These are phyloP conservation scores for Penicillium antarcticum DNA, from an alignment of 495 filamentous ascomycete genomes.

Conservation along the genomic window DNA sequence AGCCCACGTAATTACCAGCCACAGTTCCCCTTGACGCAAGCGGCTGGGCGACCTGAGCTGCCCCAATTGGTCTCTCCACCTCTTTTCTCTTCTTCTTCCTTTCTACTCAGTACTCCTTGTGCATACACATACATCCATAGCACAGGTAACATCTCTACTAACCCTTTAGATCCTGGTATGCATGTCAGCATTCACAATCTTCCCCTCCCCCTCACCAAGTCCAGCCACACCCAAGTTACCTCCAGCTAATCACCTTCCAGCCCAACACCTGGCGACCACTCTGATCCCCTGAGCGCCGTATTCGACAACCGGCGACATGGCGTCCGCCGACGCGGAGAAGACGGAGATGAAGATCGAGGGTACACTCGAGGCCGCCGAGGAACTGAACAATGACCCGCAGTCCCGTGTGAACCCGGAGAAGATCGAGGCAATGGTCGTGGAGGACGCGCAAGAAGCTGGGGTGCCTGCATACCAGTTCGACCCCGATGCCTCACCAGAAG, in stretches of 20 bases:
- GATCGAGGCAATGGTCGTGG: slow-evolving; percentile 65
- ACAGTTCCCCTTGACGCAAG: slow-evolving; percentile 29
- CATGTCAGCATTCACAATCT: neutral
- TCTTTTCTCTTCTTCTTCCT: neutral
- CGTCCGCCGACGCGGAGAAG: slow-evolving; percentile 33
- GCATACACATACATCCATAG: neutral
- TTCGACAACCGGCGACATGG: slow-evolving; percentile 30
- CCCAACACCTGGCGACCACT: slow-evolving; percentile 4
- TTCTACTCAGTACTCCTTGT: neutral
- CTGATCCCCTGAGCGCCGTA: slow-evolving; percentile 10
- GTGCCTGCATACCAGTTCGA: slow-evolving; percentile 80
- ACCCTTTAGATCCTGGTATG: neutral
- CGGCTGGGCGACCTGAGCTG: slow-evolving; percentile 18
- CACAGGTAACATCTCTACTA: too few relatives aligned
- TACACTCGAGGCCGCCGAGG: slow-evolving; percentile 56
- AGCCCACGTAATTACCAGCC: slow-evolving; percentile 14
- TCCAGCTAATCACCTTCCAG: neutral
- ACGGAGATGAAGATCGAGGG: slow-evolving; percentile 76
- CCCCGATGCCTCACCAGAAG: slow-evolving; percentile 76
- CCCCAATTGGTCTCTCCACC: slow-evolving; percentile 10
- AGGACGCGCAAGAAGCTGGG: slow-evolving; percentile 74
- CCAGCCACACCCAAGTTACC: neutral
- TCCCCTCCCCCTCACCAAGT: neutral
- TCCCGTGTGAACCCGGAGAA: slow-evolving; percentile 65
- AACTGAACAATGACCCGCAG: slow-evolving; percentile 62